These are phyloP conservation scores for Luffa acutangula DNA, from an alignment of 306 rosid genomes.

Conservation along the genomic window DNA sequence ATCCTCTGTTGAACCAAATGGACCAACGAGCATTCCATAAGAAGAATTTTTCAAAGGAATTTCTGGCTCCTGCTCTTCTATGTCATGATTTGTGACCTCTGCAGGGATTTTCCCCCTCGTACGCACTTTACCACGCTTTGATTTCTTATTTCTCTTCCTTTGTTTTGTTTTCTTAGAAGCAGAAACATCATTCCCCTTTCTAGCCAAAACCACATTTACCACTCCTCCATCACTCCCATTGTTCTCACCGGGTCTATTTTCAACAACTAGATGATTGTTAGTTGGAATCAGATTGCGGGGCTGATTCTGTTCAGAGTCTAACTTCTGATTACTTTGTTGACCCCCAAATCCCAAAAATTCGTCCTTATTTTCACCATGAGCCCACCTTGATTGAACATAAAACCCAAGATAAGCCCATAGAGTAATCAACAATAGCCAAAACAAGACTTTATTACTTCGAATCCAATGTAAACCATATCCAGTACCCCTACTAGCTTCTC, in stretches of 20 bases:
- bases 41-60: slow-evolving; percentile 57
- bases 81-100: slow-evolving; percentile 26
- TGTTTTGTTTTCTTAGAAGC: slow-evolving; percentile 23
- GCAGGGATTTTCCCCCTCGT: slow-evolving; percentile 29
- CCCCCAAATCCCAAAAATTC: slow-evolving; percentile 50
- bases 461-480: slow-evolving; percentile 34
- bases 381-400: slow-evolving; percentile 82
- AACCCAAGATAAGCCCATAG: slow-evolving; percentile 90
- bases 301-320: slow-evolving; percentile 28
- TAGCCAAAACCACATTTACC: slow-evolving; percentile 36
- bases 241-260: slow-evolving; percentile 24
- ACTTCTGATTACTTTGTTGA: slow-evolving; percentile 21
- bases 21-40: slow-evolving; percentile 81
- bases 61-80: slow-evolving; percentile 47
- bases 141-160: slow-evolving; percentile 43
- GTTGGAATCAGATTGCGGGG: slow-evolving; percentile 25
- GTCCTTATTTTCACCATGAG: slow-evolving; percentile 44
- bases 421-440: slow-evolving; percentile 70
- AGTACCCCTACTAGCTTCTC: slow-evolving; percentile 46
- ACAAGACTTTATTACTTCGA: slow-evolving; percentile 47
- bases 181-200: slow-evolving; percentile 28
- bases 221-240: slow-evolving; percentile 21
- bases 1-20: slow-evolving; percentile 68
- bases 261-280: slow-evolving; percentile 18
- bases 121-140: slow-evolving; percentile 32